These are phyloP conservation scores for Pleurotus sapidus DNA, from an alignment of 768 basidiomycete species.

Conservation along the genomic window DNA sequence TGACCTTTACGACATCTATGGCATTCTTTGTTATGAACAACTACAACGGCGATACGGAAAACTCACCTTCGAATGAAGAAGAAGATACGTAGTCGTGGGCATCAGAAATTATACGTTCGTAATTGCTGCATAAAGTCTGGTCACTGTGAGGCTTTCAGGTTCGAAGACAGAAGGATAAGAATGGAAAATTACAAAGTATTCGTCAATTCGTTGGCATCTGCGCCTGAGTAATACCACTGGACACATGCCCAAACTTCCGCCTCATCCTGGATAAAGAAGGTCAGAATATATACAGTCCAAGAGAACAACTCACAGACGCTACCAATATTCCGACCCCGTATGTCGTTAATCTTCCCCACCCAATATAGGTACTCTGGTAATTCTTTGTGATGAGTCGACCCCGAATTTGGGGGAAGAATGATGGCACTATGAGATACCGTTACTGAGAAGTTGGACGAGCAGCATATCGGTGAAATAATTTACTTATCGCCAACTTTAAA, in stretches of 20 bases:
- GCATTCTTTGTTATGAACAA: not conserved
- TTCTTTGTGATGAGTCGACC: conserved; percentile 15
- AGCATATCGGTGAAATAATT: conserved; percentile 7
- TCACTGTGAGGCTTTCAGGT: conserved; percentile 27
- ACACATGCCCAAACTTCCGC: conserved; percentile 50
- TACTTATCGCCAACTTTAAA: conserved; percentile 36
- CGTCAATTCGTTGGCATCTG: conserved; percentile 40
- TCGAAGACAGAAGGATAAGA: not conserved
- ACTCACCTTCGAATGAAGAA: conserved; percentile 43
- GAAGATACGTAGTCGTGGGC: conserved; percentile 45
- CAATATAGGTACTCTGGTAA: conserved; percentile 40
- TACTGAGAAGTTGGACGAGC: not conserved
- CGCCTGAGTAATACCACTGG: conserved; percentile 53
- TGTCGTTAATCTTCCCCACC: conserved; percentile 48
- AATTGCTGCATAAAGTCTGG: conserved; percentile 32
- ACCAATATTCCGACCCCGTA: conserved; percentile 28
- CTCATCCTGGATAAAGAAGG: not conserved
- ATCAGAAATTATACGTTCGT: conserved; percentile 50
- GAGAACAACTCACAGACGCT: conserved; percentile 6
- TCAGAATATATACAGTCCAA: too few relatives aligned
- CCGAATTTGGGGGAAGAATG: conserved; percentile 33
- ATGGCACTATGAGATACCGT: conserved; percentile 30
- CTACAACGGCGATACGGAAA: not conserved
- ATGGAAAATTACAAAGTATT: conserved; percentile 46
- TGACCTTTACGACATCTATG: conserved; percentile 32